Conservation (phyloP, 768 basidiomycete genomes). For the Mycena vulgaris region DNA sequence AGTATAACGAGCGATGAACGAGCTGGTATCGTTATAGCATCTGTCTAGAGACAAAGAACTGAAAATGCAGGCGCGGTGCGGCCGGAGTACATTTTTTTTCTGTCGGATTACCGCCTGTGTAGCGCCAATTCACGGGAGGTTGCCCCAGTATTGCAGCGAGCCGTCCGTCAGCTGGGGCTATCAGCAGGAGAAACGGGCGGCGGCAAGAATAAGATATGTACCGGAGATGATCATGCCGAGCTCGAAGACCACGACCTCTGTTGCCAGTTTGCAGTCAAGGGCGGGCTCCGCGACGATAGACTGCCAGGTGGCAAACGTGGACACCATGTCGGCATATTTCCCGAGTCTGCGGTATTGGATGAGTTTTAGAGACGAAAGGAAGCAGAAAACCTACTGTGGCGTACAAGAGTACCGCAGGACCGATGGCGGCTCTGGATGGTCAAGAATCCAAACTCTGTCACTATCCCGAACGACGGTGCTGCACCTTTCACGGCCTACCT, state of each 20-base stretch:
- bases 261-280: constrained; percentile 36
- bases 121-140: too few relatives aligned
- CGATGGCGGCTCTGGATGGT: constrained; percentile 44
- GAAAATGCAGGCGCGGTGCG: too few relatives aligned
- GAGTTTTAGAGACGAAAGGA: not conserved
- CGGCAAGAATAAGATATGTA: not conserved
- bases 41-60: too few relatives aligned
- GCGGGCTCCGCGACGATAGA: constrained; percentile 29
- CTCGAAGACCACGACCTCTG: constrained; percentile 27
- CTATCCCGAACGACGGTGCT: constrained; percentile 48
- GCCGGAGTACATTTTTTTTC: too few relatives aligned
- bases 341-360: constrained; percentile 7
- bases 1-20: too few relatives aligned
- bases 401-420: constrained; percentile 30
- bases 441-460: constrained; percentile 44
- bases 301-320: constrained; percentile 35
- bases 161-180: too few relatives aligned
- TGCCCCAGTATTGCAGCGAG: too few relatives aligned
- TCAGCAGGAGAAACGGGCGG: too few relatives aligned
- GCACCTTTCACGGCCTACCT: constrained; percentile 47
- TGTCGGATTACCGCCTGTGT: too few relatives aligned
- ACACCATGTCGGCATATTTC: constrained; percentile 18
- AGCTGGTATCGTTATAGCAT: too few relatives aligned
- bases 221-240: constrained; percentile 40
- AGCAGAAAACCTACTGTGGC: not conserved